Base-by-base conservation (phyloP, 2,329 filamentous ascomycete genomes). In the Arthrocladium fulminans region DNA sequence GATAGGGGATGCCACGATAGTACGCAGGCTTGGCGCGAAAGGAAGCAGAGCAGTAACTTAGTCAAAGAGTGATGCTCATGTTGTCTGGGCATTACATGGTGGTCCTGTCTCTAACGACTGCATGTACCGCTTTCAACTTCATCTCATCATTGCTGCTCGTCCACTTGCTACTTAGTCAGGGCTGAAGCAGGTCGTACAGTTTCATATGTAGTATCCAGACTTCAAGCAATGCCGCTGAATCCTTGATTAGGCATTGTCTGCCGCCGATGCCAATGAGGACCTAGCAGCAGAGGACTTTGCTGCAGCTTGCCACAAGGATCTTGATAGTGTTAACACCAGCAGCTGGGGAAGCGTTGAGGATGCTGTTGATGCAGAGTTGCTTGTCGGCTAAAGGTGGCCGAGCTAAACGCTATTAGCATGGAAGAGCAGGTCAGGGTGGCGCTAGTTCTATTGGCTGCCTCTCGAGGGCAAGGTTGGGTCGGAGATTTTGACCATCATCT, bases 381-480 rank as follows among this genome's bases (percentile, higher is more conserved):
- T 54, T 56, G 34, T 51, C 54, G 13, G 41, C 37, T 19, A 54
- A 56, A 27, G 54, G 52, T 10, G 40, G 15, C 52, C 52, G 32
- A 56, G 52, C 54, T 56, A 32, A 8, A 39, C 19, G 42, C 13
- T 47, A 25, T 47, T 42, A 51, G 42, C 27, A 23, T 39, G 13
- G 27, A 20, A 27, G 12, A 43, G 12, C 13, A 9, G 20, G 40
- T 15, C 20, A 44, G 17, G 42, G 13, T 4, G n/a, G 12, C 17
- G 8, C 9, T 40, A 19, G 19, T 40, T 50, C 44, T 49, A 56
- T 52, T 20, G 54, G 52, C 41, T 45, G 51, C 12, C 54, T 50
- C 24, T 56, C 50, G 9, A 56, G 47, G 30, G 54, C 54, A 32
- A 56, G 34, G 45, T 54, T 54, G 15, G 52, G 47, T 56, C 54